These are phyloP conservation scores for Adenanthera pavonina DNA, from an alignment of 306 rosid genomes.

Conservation along the genomic window DNA sequence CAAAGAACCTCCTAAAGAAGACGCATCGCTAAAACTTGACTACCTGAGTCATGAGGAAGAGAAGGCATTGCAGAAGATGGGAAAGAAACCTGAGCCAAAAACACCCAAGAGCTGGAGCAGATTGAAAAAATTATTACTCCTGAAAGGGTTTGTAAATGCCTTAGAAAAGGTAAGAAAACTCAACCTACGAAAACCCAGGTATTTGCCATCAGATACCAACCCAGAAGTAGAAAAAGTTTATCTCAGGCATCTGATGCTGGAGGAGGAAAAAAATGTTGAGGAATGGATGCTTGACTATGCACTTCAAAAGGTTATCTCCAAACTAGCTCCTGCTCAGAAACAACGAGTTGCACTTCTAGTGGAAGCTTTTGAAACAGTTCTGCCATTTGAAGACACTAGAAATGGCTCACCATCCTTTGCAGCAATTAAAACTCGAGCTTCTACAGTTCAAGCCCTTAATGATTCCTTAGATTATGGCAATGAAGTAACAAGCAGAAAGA, in stretches of 20 bases:
- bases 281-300: conserved; percentile 97
- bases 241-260: conserved; percentile 63
- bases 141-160: conserved; percentile 88
- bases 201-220: conserved; percentile 49
- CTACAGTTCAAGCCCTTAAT: conserved; percentile 44
- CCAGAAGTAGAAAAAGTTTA: conserved; percentile 61
- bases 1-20: conserved; percentile 42
- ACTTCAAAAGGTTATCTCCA: conserved; percentile 79
- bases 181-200: conserved; percentile 42
- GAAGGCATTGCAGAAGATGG: conserved; percentile 46
- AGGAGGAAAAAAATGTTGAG: conserved; percentile 64
- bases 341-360: conserved; percentile 72
- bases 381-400: conserved; percentile 60
- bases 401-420: conserved; percentile 36
- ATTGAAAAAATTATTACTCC: conserved; percentile 68
- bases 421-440: conserved; percentile 41
- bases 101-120: conserved; percentile 77
- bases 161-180: conserved; percentile 72
- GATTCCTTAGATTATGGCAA: conserved; percentile 33
- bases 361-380: conserved; percentile 82
- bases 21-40: conserved; percentile 25
- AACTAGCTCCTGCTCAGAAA: conserved; percentile 78
- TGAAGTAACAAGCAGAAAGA: conserved; percentile 24
- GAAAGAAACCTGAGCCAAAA: conserved; percentile 46
- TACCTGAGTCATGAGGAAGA: conserved; percentile 39